Conservation (phyloP, 2,329 filamentous ascomycete species). For the Trichoderma atrobrunneum region DNA sequence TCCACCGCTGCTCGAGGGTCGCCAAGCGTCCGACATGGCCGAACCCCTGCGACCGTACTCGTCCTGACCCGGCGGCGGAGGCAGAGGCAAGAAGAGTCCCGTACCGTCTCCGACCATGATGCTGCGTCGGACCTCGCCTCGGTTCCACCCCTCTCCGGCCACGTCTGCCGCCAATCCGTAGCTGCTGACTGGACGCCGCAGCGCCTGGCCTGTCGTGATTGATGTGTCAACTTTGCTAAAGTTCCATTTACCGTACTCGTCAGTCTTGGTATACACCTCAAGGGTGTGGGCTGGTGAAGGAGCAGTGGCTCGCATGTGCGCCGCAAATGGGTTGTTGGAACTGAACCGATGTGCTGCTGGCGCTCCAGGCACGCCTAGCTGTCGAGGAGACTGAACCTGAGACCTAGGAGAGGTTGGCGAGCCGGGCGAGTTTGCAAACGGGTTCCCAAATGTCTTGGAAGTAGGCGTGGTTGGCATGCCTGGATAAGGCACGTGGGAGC, state of each 20-base stretch:
- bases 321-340: slow-evolving; percentile 59
- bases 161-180: slow-evolving; percentile 57
- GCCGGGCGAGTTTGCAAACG: background rate
- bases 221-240: slow-evolving; percentile 49
- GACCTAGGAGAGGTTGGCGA: slow-evolving; percentile 15
- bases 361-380: slow-evolving; percentile 29
- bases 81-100: slow-evolving; percentile 54
- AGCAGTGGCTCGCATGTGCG: slow-evolving; percentile 30
- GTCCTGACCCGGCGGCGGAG: slow-evolving; percentile 29
- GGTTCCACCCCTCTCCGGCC: slow-evolving; percentile 48
- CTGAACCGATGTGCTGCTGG: slow-evolving; percentile 45
- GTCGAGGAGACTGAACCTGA: slow-evolving; percentile 28
- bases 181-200: slow-evolving; percentile 50
- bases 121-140: slow-evolving; percentile 51
- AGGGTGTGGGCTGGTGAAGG: slow-evolving; percentile 51
- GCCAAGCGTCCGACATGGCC: slow-evolving; percentile 27
- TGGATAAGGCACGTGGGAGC: slow-evolving; percentile 8
- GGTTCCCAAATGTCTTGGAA: slow-evolving; percentile 19
- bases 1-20: slow-evolving; percentile 26
- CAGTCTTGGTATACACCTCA: slow-evolving; percentile 59
- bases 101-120: slow-evolving; percentile 51
- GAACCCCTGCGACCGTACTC: background rate
- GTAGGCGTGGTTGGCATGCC: slow-evolving; percentile 28
- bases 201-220: slow-evolving; percentile 27
- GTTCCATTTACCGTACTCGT: slow-evolving; percentile 58